phyloP scores from a whole-genome alignment of 768 basidiomycete genomes.

The Leucocoprinus sp. region DNA sequence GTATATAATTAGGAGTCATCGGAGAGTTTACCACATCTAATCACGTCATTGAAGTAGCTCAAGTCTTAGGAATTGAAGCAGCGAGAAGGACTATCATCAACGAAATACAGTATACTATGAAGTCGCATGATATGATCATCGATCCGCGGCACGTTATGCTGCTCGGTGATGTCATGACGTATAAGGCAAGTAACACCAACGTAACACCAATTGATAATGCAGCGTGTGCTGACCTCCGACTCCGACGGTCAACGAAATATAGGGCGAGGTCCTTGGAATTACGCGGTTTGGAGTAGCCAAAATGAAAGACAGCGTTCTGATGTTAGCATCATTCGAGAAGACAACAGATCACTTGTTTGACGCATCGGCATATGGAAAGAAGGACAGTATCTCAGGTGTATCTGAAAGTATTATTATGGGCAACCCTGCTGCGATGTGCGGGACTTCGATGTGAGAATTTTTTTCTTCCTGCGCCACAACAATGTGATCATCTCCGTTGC shows the following conservation, averaged over 20 bases:
- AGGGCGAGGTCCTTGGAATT: constrained; percentile 97
- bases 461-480: background rate
- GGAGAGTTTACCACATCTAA: constrained; percentile 92
- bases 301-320: constrained; percentile 99
- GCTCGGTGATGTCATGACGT: constrained; percentile 96
- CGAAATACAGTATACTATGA: constrained; percentile 97
- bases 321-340: constrained; percentile 99
- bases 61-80: constrained; percentile 97
- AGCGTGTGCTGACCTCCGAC: background rate
- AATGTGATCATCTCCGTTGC: background rate
- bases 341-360: constrained; percentile 99
- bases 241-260: constrained; percentile 2
- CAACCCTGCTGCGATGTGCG: constrained; percentile 88
- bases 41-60: constrained; percentile 92
- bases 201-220: background rate
- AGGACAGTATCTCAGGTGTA: constrained; percentile 90
- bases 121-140: constrained; percentile 94
- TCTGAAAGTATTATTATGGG: constrained; percentile 99
- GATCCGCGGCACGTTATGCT: constrained; percentile 99
- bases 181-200: constrained; percentile 84
- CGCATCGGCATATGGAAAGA: constrained; percentile 93
- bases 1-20: constrained; percentile 61
- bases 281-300: constrained; percentile 98
- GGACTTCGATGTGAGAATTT: constrained; percentile 76
- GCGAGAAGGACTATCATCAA: constrained; percentile 91